Evolutionary conservation across 345 rosid species (phyloP).

Genomic region (Salix udensis): DNA sequence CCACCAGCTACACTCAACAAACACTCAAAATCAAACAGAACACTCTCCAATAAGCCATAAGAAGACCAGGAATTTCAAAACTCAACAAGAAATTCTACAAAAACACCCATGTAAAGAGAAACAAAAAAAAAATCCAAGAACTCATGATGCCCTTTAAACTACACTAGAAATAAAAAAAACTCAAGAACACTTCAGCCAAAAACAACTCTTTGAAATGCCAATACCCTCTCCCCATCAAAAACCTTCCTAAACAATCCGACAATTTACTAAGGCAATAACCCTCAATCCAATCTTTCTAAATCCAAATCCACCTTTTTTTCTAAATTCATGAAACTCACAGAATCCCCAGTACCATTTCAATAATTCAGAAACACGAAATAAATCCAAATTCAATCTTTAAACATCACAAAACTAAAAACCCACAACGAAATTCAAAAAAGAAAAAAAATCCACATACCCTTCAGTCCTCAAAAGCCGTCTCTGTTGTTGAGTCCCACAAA

Average conservation of each 20-base stretch:
- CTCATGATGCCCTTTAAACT: background rate
- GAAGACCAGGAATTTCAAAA: background rate
- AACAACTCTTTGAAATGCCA: background rate
- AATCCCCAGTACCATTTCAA: background rate
- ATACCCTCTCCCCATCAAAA: background rate
- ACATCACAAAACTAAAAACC: background rate
- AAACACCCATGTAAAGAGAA: background rate
- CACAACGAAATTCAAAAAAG: background rate
- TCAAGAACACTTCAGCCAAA: background rate
- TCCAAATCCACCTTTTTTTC: background rate
- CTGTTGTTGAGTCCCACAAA: conserved; percentile 67
- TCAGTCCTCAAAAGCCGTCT: conserved; percentile 79
- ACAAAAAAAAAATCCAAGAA: background rate
- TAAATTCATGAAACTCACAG: background rate
- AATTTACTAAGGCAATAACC: background rate
- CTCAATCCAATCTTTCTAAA: background rate
- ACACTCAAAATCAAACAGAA: background rate
- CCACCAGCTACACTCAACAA: background rate
- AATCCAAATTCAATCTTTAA: background rate
- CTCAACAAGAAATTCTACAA: background rate
- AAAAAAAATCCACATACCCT: conserved; percentile 38
- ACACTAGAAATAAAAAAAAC: background rate
- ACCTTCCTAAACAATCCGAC: background rate
- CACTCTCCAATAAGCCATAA: background rate
- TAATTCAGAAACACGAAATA: conserved; percentile 4